Evolutionary conservation across 2,329 filamentous ascomycete genomes (phyloP).

Genomic region (Amesomyces nigricolor): DNA sequence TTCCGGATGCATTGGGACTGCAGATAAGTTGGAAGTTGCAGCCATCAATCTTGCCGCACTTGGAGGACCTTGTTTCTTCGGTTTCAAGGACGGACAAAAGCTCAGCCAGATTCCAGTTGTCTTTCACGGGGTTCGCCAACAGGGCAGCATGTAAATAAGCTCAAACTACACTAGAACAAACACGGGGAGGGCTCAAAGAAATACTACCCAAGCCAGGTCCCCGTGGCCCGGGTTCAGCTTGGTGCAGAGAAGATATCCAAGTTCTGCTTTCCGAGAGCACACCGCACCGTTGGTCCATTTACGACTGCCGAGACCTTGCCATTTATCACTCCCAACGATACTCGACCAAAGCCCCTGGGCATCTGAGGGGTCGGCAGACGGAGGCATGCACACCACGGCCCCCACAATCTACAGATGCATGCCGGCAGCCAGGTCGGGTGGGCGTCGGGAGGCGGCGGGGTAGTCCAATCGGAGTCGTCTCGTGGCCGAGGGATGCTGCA

Average conservation of each 20-base stretch:
- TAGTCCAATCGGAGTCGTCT: conserved; percentile 7
- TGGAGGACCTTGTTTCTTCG: neutral
- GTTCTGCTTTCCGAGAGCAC: neutral
- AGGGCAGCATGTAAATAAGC: neutral
- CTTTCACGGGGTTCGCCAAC: neutral
- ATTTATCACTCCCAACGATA: neutral
- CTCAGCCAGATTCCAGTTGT: neutral
- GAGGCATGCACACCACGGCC: neutral
- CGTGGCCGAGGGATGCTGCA: too few relatives aligned
- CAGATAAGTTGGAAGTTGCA: neutral
- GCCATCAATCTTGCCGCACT: conserved; percentile 5
- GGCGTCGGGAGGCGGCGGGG: neutral
- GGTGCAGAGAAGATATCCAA: conserved; percentile 1
- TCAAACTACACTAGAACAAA: neutral
- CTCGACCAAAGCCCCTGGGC: neutral
- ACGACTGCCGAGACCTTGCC: conserved; percentile 11
- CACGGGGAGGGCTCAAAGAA: neutral
- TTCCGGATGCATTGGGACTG: conserved; percentile 1
- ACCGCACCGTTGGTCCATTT: conserved; percentile 19
- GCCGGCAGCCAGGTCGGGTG: neutral
- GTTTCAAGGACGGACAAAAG: conserved; percentile 8
- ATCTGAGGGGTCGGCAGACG: neutral
- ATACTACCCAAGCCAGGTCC: neutral
- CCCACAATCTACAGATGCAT: too few relatives aligned
- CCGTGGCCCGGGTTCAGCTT: conserved; percentile 1